Evolutionary conservation across 2,329 filamentous ascomycete genomes (phyloP).

Genomic region (Fusarium foetens): DNA sequence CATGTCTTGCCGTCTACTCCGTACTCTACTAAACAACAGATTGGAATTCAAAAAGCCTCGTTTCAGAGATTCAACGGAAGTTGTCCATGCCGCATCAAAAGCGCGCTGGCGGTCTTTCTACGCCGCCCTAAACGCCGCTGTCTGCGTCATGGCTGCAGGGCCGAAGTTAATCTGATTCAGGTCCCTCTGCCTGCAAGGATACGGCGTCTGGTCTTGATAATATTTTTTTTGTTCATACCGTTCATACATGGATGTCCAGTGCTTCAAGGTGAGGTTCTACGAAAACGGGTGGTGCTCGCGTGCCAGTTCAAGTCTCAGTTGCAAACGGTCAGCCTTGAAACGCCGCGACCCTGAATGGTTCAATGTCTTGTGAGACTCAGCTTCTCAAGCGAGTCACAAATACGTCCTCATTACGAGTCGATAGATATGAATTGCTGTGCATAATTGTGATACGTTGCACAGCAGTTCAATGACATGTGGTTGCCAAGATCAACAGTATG

Average conservation of each 20-base stretch:
- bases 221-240: slow-evolving; percentile 1
- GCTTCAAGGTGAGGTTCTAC: background rate
- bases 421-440: slow-evolving; percentile 3
- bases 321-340: background rate
- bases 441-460: slow-evolving; percentile 20
- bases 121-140: slow-evolving; percentile 25
- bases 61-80: slow-evolving; percentile 33
- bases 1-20: slow-evolving; percentile 12
- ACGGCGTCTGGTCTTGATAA: background rate
- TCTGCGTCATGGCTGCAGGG: slow-evolving; percentile 33
- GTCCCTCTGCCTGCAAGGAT: slow-evolving; percentile 20
- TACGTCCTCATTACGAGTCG: background rate
- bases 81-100: slow-evolving; percentile 19
- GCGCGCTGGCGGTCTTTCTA: slow-evolving; percentile 16
- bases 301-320: slow-evolving; percentile 13
- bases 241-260: background rate
- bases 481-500: slow-evolving; percentile 26
- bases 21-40: slow-evolving; percentile 29
- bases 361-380: background rate
- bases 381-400: background rate
- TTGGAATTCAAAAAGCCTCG: slow-evolving; percentile 29
- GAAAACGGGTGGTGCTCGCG: slow-evolving; percentile 34
- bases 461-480: slow-evolving; percentile 19
- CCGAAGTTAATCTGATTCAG: slow-evolving; percentile 19
- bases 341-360: background rate